Evolutionary conservation across 2,329 filamentous ascomycete genomes (phyloP).

Genomic region (Fusarium oxysporum): DNA sequence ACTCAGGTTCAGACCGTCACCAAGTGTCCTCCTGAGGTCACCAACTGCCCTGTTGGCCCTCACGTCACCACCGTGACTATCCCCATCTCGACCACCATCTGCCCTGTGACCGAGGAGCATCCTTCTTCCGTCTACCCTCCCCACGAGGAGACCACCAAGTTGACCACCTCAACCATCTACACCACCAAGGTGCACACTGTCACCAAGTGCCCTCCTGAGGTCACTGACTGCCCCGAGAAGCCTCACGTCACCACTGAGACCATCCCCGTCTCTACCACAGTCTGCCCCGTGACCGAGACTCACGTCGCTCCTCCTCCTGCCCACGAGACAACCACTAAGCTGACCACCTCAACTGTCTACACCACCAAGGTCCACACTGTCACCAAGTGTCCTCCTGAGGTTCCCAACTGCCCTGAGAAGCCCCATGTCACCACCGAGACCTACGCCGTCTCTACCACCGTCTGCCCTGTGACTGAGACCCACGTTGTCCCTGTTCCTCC

Average conservation of each 20-base stretch:
- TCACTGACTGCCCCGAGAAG: constrained; percentile 9
- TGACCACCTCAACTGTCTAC: constrained; percentile 32
- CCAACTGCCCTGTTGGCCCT: constrained; percentile 7
- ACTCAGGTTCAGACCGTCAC: constrained; percentile 28
- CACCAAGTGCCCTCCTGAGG: constrained; percentile 25
- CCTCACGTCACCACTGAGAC: constrained; percentile 33
- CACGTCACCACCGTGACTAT: background rate
- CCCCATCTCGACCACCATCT: background rate
- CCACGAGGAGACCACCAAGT: constrained; percentile 20
- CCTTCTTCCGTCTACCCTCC: background rate
- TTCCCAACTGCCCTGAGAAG: constrained; percentile 31
- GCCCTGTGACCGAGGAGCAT: background rate
- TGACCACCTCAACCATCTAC: constrained; percentile 31
- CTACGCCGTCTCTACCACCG: constrained; percentile 29
- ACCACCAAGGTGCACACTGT: constrained; percentile 30
- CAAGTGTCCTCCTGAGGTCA: constrained; percentile 17
- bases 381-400: constrained; percentile 30
- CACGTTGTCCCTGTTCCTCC: constrained; percentile 1
- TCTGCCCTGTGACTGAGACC: constrained; percentile 37
- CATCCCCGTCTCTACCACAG: constrained; percentile 18
- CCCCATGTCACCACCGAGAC: constrained; percentile 33
- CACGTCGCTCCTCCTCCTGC: background rate
- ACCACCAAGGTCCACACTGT: constrained; percentile 37
- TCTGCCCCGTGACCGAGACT: constrained; percentile 32
- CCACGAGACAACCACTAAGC: constrained; percentile 22